Base-by-base conservation (phyloP, 306 rosid genomes). In the Senna siamea region DNA sequence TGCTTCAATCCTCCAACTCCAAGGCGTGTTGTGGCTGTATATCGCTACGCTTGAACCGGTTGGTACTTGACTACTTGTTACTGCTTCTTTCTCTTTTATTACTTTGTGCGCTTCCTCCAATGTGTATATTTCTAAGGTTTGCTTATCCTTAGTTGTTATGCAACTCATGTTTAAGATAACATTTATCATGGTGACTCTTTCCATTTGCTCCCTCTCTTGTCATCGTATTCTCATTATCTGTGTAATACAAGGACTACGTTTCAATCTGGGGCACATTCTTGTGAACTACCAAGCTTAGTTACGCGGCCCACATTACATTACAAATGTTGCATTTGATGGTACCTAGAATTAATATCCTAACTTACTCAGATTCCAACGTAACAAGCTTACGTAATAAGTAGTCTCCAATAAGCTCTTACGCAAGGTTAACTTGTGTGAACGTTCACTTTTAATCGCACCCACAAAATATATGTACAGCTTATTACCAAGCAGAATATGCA, bases 1-100 rank as follows among this genome's bases (percentile, higher is more conserved):
- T 83, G 81, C 28, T 9, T 50, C 50, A 23, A 76, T 9, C 64
- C 64, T 28, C 58, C 28, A 17, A 5, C 70, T n/a, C 30, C 32
- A 13, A 82, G 79, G 65, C 17, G 94, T 76, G 79, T 82, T 13
- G 55, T 88, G 8, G 51, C 80, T 63, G 52, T 79, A 34, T 18
- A 34, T 78, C 87, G 82, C 43, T 18, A 20, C 9, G 57, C 51
- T 61, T 75, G 30, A 72, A 17, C 3, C 47, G 23, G 6, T 40
- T 19, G 8, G 18, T 48, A 4, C 38, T 14, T 53, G 0, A 10
- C 34, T 28, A 9, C 37, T 28, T 22, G 15, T 23, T n/a, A 7
- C 38, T 73, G 13, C 0, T 62, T 15, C 35, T 5, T 22, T 9
- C 34, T 43, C 56, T 37, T 37, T 32, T 5, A 20, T 9, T 20